Evolutionary conservation across 352 stramenopile species (phyloP).

Genomic region (Globisporangium recalcitrans): DNA sequence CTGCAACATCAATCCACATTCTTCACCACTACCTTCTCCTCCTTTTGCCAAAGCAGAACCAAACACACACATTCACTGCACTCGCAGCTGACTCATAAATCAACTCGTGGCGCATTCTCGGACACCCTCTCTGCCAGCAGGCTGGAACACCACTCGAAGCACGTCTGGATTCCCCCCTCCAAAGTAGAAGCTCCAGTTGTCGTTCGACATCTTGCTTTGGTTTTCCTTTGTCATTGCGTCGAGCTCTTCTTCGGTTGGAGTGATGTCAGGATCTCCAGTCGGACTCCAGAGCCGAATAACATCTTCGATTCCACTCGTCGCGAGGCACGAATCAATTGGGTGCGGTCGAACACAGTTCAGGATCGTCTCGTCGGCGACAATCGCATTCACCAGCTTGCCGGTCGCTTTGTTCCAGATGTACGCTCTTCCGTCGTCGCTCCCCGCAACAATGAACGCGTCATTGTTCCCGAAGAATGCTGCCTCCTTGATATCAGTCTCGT

Average conservation of each 20-base stretch:
- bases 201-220: constrained; percentile 60
- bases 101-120: constrained; percentile 70
- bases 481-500: constrained; percentile 90
- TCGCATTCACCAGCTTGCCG: constrained; percentile 73
- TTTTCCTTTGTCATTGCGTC: constrained; percentile 51
- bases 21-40: background rate
- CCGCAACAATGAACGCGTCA: constrained; percentile 80
- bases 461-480: constrained; percentile 85
- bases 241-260: constrained; percentile 42
- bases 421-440: constrained; percentile 81
- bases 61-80: background rate
- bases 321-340: constrained; percentile 68
- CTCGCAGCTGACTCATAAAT: background rate
- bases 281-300: constrained; percentile 79
- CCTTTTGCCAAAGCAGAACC: background rate
- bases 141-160: constrained; percentile 66
- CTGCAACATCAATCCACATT: background rate
- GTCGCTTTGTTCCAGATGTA: constrained; percentile 84
- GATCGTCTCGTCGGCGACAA: constrained; percentile 81
- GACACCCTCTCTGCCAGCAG: constrained; percentile 41
- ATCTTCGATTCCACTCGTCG: constrained; percentile 80
- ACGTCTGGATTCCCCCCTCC: constrained; percentile 47
- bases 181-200: constrained; percentile 36
- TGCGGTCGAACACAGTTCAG: constrained; percentile 88
- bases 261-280: constrained; percentile 32